Conservation (phyloP, 1,139 yeast species). For the Blastobotrys indianensis region DNA sequence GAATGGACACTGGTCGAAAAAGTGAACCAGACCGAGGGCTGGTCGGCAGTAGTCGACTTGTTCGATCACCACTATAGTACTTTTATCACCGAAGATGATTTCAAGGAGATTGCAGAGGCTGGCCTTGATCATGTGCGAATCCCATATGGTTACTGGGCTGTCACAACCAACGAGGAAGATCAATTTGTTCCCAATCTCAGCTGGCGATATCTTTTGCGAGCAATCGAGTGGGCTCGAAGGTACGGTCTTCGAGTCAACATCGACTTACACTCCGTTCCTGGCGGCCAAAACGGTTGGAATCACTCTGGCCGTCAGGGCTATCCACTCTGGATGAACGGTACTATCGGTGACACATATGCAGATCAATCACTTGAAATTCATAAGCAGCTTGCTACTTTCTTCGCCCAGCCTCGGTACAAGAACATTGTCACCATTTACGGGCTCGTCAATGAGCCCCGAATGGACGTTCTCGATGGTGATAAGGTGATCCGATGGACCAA, state of each 20-base stretch:
- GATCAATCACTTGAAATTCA: constrained; percentile 38
- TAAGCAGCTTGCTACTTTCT: constrained; percentile 46
- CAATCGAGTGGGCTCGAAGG: constrained; percentile 65
- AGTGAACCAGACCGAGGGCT: constrained; percentile 43
- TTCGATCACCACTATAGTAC: constrained; percentile 65
- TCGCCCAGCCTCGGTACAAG: constrained; percentile 54
- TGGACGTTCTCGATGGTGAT: constrained; percentile 25
- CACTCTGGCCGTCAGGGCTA: constrained; percentile 76
- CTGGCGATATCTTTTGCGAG: constrained; percentile 61
- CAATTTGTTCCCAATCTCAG: constrained; percentile 76
- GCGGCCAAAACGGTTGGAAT: constrained; percentile 90
- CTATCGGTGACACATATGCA: constrained; percentile 30
- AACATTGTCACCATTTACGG: constrained; percentile 78
- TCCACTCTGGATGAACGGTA: constrained; percentile 51
- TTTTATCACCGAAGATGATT: constrained; percentile 70
- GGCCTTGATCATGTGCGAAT: constrained; percentile 83
- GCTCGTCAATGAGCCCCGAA: constrained; percentile 50
- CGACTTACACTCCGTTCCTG: constrained; percentile 88
- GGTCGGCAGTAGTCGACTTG: constrained; percentile 31
- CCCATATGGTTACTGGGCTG: constrained; percentile 94
- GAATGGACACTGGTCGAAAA: constrained; percentile 39
- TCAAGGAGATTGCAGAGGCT: constrained; percentile 51
- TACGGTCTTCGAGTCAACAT: constrained; percentile 70
- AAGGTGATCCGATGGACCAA: constrained; percentile 32
- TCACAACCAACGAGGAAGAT: constrained; percentile 52